Percentiles rank a stretch among this genome's conserved stretches.
These are phyloP conservation scores for Penicillium simplicissimum DNA, from an alignment of 495 filamentous ascomycete genomes.

Conservation along the genomic window DNA sequence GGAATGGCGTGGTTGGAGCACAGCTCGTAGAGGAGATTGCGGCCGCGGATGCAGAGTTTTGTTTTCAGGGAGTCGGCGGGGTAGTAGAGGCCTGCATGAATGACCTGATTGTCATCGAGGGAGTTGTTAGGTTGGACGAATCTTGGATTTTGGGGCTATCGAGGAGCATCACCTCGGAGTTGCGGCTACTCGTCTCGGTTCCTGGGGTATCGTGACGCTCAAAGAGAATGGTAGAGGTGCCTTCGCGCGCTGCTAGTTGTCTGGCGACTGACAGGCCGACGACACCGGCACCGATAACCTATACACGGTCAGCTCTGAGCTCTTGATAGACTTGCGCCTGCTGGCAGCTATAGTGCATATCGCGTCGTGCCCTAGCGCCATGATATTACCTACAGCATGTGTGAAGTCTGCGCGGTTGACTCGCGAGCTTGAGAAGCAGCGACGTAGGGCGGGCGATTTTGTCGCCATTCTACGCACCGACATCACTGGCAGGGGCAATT, in stretches of 20 bases:
- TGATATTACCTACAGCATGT: constrained; percentile 62
- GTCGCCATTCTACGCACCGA: constrained; percentile 20
- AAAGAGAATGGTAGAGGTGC: constrained; percentile 72
- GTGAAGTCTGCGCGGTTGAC: constrained; percentile 67
- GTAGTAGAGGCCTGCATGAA: constrained; percentile 96
- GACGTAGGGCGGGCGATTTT: constrained; percentile 21
- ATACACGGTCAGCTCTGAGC: constrained; percentile 12
- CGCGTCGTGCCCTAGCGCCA: background rate
- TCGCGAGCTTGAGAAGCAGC: constrained; percentile 44
- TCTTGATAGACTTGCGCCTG: background rate
- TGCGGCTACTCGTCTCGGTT: constrained; percentile 89
- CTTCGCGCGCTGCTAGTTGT: constrained; percentile 63
- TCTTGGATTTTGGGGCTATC: background rate
- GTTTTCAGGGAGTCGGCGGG: constrained; percentile 76
- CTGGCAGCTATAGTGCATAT: background rate
- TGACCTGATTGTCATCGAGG: constrained; percentile 58
- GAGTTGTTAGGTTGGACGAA: background rate
- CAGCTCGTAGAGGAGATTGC: constrained; percentile 73
- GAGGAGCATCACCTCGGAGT: constrained; percentile 69
- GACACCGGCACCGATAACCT: constrained; percentile 89
- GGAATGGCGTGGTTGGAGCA: constrained; percentile 68
- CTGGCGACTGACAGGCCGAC: constrained; percentile 89
- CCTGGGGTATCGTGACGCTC: constrained; percentile 78
- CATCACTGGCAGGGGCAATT: constrained; percentile 14
- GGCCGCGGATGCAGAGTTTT: constrained; percentile 74